Evolutionary conservation across 768 basidiomycete species (phyloP), one percentile per base, ranked within the genome.

Genomic region (Cystoderma amianthinum): DNA sequence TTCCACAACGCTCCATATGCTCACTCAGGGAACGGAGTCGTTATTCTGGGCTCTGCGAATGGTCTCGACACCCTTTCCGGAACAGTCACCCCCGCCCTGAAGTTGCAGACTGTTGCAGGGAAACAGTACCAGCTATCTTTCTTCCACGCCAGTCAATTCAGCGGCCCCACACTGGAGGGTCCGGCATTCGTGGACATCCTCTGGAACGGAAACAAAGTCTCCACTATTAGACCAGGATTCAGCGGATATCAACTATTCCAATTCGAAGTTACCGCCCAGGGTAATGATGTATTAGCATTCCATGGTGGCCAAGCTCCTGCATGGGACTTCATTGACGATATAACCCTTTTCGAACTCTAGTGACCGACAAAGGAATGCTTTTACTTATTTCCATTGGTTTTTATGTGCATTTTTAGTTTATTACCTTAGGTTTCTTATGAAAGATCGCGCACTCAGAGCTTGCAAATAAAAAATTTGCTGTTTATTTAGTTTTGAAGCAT

Each of bases 291-390:
- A 12, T 53, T 71, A 32, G 56, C 62, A 0, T 65, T 71, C 57
- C 58, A 56, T 32, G 72, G 72, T 17, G 71, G 71, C 1, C 53
- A 50, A 11, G 69, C 71, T 7, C 72, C 72, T 4, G 67, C 70
- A 7, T 74, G 68, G 67, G 62, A 63, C 11, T 74, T 72, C 57
- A 57, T 74, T 39, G 72, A 74, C 50, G 71, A 73, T 47, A 48
- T 71, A 25, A 34, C 39, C 30, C 51, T 64, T 10, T 60, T 44
- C 42, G 39, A 38, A 33, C 35, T 48, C 7, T 52, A n/a, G n/a
- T 23, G 44, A 17, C n/a, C n/a, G n/a, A n/a, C n/a, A n/a, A n/a
- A n/a, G n/a, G n/a, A n/a, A n/a, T n/a, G n/a, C n/a, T n/a, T n/a
- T n/a, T n/a, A n/a, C n/a, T n/a, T n/a, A n/a, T n/a, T n/a, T n/a